Evolutionary conservation across 768 basidiomycete genomes (phyloP).

Genomic region (Suillus placidus): DNA sequence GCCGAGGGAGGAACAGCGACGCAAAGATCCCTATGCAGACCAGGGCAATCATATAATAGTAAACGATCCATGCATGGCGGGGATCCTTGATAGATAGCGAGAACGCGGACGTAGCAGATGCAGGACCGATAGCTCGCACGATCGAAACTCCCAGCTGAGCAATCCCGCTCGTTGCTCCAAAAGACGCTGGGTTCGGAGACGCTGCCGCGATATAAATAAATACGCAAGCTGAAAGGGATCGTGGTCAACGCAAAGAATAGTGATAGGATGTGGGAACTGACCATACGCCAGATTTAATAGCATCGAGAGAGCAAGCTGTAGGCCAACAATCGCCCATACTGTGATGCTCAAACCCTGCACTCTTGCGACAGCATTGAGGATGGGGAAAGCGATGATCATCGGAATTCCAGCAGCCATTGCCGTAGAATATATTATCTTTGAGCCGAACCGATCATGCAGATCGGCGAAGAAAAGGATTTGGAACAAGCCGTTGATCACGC

Average conservation of each 20-base stretch:
- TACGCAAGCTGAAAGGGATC: slow-evolving; percentile 51
- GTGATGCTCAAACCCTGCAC: slow-evolving; percentile 44
- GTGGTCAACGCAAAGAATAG: not conserved
- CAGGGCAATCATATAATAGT: slow-evolving; percentile 28
- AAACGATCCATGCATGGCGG: slow-evolving; percentile 27
- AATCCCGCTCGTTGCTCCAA: slow-evolving; percentile 72
- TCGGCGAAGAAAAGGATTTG: slow-evolving; percentile 70
- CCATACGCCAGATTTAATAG: slow-evolving; percentile 58
- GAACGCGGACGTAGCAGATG: slow-evolving; percentile 62
- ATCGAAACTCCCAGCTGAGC: slow-evolving; percentile 46
- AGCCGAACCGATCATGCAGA: slow-evolving; percentile 62
- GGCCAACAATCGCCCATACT: slow-evolving; percentile 55
- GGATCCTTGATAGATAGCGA: slow-evolving; percentile 58
- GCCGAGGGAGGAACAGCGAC: slow-evolving; percentile 32
- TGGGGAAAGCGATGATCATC: slow-evolving; percentile 58
- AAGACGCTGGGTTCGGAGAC: slow-evolving; percentile 63
- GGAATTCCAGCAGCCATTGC: slow-evolving; percentile 56
- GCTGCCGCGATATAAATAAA: slow-evolving; percentile 72
- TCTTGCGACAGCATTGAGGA: slow-evolving; percentile 59
- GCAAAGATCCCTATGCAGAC: slow-evolving; percentile 19
- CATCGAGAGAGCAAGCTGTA: slow-evolving; percentile 53
- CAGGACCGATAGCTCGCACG: slow-evolving; percentile 54
- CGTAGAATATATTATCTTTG: slow-evolving; percentile 59
- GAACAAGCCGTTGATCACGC: slow-evolving; percentile 63
- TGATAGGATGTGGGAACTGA: slow-evolving; percentile 32